These are phyloP conservation scores for Pseudozyma tsukubaensis DNA, from an alignment of 1,284 basidiomycete species.

Conservation along the genomic window DNA sequence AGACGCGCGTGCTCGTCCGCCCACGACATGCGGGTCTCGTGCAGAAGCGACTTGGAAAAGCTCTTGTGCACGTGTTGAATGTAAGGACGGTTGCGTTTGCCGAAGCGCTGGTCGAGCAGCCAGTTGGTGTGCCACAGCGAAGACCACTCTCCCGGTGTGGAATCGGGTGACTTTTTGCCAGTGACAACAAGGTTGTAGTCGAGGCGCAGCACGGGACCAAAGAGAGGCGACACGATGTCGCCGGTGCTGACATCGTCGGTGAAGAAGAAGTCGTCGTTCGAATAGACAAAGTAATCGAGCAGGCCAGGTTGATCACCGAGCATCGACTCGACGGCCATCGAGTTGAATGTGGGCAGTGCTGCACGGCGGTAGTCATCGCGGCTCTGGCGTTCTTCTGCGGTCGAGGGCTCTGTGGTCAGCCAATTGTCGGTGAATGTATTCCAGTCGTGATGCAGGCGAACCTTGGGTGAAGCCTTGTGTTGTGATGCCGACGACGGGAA, in stretches of 20 bases:
- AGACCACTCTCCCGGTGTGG: slow-evolving; percentile 46
- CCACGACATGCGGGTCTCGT: slow-evolving; percentile 44
- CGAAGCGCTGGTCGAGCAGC: slow-evolving; percentile 52
- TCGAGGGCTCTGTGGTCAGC: slow-evolving; percentile 21
- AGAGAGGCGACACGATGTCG: slow-evolving; percentile 50
- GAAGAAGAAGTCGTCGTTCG: slow-evolving; percentile 62
- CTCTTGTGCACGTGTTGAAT: slow-evolving; percentile 45
- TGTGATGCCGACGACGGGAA: not conserved
- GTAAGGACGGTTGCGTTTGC: slow-evolving; percentile 38
- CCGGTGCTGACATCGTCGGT: slow-evolving; percentile 18
- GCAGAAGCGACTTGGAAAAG: slow-evolving; percentile 33
- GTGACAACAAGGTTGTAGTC: slow-evolving; percentile 40
- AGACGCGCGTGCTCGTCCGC: slow-evolving; percentile 33
- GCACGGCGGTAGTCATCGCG: slow-evolving; percentile 35
- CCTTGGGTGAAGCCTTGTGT: not conserved
- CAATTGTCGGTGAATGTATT: slow-evolving; percentile 42
- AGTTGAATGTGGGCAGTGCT: slow-evolving; percentile 58
- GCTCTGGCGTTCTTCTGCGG: slow-evolving; percentile 4
- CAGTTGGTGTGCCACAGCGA: slow-evolving; percentile 33
- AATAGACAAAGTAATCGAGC: slow-evolving; percentile 43
- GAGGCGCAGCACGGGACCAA: slow-evolving; percentile 53
- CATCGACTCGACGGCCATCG: slow-evolving; percentile 55
- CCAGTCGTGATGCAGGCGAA: slow-evolving; percentile 60
- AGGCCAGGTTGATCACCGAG: slow-evolving; percentile 44
- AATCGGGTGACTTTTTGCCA: slow-evolving; percentile 19